Base-by-base conservation (phyloP, 805 yeast species). In the Allodekkera sacchari region DNA sequence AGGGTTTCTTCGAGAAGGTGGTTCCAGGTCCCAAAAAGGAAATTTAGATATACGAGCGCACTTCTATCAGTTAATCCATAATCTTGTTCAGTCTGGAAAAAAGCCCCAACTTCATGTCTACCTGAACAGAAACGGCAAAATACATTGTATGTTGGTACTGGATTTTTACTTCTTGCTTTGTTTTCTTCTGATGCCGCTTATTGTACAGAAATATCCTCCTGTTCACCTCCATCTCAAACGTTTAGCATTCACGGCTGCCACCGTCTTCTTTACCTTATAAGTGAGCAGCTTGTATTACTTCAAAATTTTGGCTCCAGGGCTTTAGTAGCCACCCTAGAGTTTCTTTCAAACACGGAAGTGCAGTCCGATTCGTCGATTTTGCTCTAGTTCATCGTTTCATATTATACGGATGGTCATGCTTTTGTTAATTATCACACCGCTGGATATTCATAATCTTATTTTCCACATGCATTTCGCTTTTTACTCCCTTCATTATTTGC, bases 11-110 rank as follows among this genome's bases (percentile, higher is more conserved):
- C n/a, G n/a, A n/a, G n/a, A n/a, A n/a, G n/a, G n/a, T n/a, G n/a
- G n/a, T n/a, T n/a, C n/a, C n/a, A n/a, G n/a, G n/a, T n/a, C n/a
- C n/a, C n/a, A n/a, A n/a, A n/a, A n/a, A n/a, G n/a, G n/a, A n/a
- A n/a, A n/a, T n/a, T n/a, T n/a, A n/a, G n/a, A n/a, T n/a, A n/a
- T n/a, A n/a, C n/a, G n/a, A n/a, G n/a, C n/a, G n/a, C n/a, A 13
- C 14, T 18, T 30, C 30, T 2, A 43, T 29, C 3, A 50, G 25
- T 4, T 35, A 28, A 25, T 50, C 55, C 3, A 52, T 31, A 6
- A 48, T 13, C 5, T 20, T 18, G 25, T 52, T 43, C 8, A 54
- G 12, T 15, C 38, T 49, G 4, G 31, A 16, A 5, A 37, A 6
- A 4, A 50, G 18, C 11, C 42, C 34, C 12, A 26, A 22, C 22